A percentile compares a stretch with the other conserved stretches of the same genome.
Evolutionary conservation across 345 rosid species (phyloP).

Genomic region (Bruguiera parviflora): DNA sequence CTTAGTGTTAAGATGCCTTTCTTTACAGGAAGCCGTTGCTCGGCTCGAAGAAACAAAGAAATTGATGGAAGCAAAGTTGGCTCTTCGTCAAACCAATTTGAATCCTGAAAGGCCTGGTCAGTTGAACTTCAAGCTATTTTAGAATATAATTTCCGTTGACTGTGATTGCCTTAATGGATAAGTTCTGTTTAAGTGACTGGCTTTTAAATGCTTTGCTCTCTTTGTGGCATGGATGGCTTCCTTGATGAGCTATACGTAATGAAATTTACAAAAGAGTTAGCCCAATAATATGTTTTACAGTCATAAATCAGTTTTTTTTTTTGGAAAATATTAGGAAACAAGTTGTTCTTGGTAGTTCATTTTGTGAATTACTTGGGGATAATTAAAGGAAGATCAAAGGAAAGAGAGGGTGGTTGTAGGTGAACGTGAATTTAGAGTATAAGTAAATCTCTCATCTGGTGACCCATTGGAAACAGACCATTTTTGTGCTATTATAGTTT

Average conservation of each 20-base stretch:
- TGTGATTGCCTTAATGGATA: neutral
- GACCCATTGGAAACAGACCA: neutral
- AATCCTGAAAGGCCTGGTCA: conserved; percentile 94
- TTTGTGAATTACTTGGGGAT: neutral
- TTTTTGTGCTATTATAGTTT: neutral
- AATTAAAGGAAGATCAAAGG: neutral
- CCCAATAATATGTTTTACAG: conserved; percentile 1
- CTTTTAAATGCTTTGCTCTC: neutral
- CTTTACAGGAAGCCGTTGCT: conserved; percentile 73
- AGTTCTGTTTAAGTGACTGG: neutral
- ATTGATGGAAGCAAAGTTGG: conserved; percentile 67
- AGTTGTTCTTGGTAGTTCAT: neutral
- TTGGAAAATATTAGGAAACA: neutral
- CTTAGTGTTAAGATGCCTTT: neutral
- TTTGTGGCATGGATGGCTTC: too few relatives aligned
- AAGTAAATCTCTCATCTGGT: neutral
- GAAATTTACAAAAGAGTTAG: neutral
- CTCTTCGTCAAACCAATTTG: conserved; percentile 89
- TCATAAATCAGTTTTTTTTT: neutral
- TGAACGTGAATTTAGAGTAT: neutral
- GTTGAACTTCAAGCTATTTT: conserved; percentile 15
- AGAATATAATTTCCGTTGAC: neutral
- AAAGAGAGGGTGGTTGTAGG: neutral
- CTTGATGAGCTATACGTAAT: too few relatives aligned
- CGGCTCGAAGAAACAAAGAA: conserved; percentile 89